A percentile compares a stretch with the other conserved stretches of the same genome.
phyloP scores from a whole-genome alignment of 129 eudicot genomes.

The Erigeron canadensis region DNA sequence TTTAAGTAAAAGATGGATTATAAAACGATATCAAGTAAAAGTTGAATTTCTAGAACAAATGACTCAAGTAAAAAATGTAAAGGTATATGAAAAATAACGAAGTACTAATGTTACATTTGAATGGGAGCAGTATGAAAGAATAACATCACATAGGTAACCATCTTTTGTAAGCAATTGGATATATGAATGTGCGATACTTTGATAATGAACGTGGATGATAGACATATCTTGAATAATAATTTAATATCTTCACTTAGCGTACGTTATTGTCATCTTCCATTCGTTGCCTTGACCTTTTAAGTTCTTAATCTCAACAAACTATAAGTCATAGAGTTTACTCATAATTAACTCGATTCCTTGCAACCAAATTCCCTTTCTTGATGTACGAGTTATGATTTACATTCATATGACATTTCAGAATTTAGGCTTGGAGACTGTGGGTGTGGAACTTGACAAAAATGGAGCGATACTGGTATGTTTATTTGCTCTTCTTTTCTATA shows the following conservation, averaged over 20 bases:
- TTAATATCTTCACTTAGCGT: neutral
- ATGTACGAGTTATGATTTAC: neutral
- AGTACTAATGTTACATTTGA: neutral
- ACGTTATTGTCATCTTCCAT: neutral
- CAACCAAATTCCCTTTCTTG: neutral
- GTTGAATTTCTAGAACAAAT: neutral
- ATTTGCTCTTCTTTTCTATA: neutral
- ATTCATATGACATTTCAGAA: conserved; percentile 51
- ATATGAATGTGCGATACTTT: neutral
- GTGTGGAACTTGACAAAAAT: conserved; percentile 73
- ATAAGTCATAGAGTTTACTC: neutral
- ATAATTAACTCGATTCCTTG: conserved; percentile 10
- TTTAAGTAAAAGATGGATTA: neutral
- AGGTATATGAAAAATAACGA: neutral
- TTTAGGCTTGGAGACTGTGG: conserved; percentile 82
- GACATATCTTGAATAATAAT: neutral
- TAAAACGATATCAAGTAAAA: too few relatives aligned
- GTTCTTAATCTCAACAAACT: neutral
- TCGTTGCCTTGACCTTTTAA: neutral
- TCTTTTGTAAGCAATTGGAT: conserved; percentile 5
- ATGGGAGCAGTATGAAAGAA: conserved; percentile 6
- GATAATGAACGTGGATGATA: neutral
- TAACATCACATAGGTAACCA: neutral
- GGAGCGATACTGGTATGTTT: conserved; percentile 87
- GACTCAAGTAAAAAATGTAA: neutral